Percentiles rank a stretch among this genome's conserved stretches.
Conservation (phyloP, 371 early-diverging fungal genomes). For the Mortierella polycephala region DNA sequence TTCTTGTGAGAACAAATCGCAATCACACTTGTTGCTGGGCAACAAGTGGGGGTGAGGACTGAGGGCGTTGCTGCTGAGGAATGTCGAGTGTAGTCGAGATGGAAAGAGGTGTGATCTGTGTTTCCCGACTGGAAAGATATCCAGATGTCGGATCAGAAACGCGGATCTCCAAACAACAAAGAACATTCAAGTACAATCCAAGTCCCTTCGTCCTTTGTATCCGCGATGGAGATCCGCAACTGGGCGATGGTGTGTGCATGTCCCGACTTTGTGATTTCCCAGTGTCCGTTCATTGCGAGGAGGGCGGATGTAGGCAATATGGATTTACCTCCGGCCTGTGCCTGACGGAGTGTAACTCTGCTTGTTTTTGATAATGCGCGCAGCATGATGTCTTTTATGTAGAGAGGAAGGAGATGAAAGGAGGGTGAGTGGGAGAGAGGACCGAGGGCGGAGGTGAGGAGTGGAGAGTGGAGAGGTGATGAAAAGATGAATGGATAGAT, state of each 20-base stretch:
- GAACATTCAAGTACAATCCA: not conserved
- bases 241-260: not conserved
- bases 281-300: not conserved
- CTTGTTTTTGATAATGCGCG: constrained; percentile 51
- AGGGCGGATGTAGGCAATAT: not conserved
- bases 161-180: not conserved
- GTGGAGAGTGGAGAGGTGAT: constrained; percentile 5
- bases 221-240: not conserved
- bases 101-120: constrained; percentile 8
- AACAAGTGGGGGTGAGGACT: not conserved
- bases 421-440: constrained; percentile 4
- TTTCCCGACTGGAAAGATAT: constrained; percentile 16
- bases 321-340: constrained; percentile 49
- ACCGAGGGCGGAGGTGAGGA: not conserved
- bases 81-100: not conserved
- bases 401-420: constrained; percentile 9
- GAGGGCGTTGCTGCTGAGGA: not conserved
- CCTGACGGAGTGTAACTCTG: constrained; percentile 43
- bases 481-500: not conserved
- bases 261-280: not conserved
- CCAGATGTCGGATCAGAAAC: constrained; percentile 1
- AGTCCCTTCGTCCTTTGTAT: not conserved
- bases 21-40: not conserved
- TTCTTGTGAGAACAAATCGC: not conserved
- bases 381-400: constrained; percentile 24